Evolutionary conservation across 495 filamentous ascomycete genomes (phyloP).

Genomic region (Xylaria curta): DNA sequence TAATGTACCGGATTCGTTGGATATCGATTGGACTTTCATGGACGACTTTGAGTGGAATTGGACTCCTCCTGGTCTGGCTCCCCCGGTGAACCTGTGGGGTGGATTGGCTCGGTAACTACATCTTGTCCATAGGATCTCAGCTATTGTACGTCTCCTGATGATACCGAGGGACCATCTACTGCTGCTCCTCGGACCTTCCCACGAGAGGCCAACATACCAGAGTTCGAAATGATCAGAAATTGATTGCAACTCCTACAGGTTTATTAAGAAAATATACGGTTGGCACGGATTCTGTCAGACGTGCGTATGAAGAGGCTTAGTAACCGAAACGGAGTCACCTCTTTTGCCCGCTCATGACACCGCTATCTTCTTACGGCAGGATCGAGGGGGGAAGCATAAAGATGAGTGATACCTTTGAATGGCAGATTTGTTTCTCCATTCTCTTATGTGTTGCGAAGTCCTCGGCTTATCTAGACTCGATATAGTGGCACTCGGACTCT

Average conservation of each 20-base stretch:
- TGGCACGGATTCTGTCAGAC: not conserved
- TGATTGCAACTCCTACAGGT: not conserved
- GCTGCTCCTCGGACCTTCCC: not conserved
- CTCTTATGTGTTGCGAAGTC: not conserved
- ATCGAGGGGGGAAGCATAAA: not conserved
- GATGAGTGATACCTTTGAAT: too few relatives aligned
- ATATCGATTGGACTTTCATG: slow-evolving; percentile 55
- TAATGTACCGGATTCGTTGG: slow-evolving; percentile 37
- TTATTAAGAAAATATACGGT: not conserved
- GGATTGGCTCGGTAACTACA: slow-evolving; percentile 17
- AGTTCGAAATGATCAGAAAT: not conserved
- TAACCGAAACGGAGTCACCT: not conserved
- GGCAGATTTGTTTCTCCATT: not conserved
- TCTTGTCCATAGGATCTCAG: not conserved
- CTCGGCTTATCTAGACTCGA: not conserved
- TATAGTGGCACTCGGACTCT: not conserved
- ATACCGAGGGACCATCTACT: not conserved
- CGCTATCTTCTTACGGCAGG: not conserved
- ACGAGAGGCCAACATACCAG: not conserved
- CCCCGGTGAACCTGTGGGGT: slow-evolving; percentile 17
- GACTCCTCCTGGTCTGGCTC: slow-evolving; percentile 13
- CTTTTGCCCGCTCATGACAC: too few relatives aligned
- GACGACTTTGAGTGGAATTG: slow-evolving; percentile 53
- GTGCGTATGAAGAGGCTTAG: not conserved
- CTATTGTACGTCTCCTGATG: not conserved